phyloP scores from a whole-genome alignment of 805 yeast species.

The Yamadazyma endophytica region DNA sequence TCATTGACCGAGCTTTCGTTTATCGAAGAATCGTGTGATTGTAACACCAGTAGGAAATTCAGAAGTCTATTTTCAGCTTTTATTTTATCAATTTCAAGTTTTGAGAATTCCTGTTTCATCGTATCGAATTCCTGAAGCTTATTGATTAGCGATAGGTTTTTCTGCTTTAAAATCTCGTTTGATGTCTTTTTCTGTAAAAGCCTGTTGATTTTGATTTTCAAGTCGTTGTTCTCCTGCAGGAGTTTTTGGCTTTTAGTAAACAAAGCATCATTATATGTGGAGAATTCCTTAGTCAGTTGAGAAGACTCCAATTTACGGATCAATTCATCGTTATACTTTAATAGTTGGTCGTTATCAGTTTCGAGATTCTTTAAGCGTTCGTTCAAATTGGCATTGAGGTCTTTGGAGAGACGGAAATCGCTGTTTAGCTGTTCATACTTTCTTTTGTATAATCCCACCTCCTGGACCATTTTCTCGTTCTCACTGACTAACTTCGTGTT shows the following conservation, averaged over 20 bases:
- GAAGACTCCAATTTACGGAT: slow-evolving; percentile 18
- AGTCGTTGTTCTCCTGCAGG: slow-evolving; percentile 49
- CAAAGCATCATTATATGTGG: slow-evolving; percentile 16
- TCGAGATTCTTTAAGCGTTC: slow-evolving; percentile 30
- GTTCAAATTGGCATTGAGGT: slow-evolving; percentile 34
- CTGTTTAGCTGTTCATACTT: slow-evolving; percentile 32
- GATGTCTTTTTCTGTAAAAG: slow-evolving; percentile 45
- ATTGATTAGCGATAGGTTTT: slow-evolving; percentile 40
- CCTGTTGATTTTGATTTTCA: slow-evolving; percentile 50
- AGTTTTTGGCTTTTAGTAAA: slow-evolving; percentile 28
- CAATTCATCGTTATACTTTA: slow-evolving; percentile 25
- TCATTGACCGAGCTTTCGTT: slow-evolving; percentile 2
- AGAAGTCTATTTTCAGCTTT: slow-evolving; percentile 44
- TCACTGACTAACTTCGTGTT: slow-evolving; percentile 7
- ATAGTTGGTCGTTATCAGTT: slow-evolving; percentile 13
- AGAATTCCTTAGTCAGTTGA: too few relatives aligned
- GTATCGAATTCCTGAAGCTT: slow-evolving; percentile 36
- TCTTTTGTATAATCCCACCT: slow-evolving; percentile 11
- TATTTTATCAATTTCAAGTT: slow-evolving; percentile 47
- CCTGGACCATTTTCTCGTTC: slow-evolving; percentile 10
- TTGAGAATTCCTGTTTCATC: slow-evolving; percentile 42
- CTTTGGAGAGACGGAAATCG: slow-evolving; percentile 28
- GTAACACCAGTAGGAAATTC: slow-evolving; percentile 38
- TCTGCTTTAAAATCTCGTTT: slow-evolving; percentile 52
- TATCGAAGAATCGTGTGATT: not conserved